Base-by-base conservation (phyloP, 2,329 filamentous ascomycete genomes). In the Fusarium sarcochroum region DNA sequence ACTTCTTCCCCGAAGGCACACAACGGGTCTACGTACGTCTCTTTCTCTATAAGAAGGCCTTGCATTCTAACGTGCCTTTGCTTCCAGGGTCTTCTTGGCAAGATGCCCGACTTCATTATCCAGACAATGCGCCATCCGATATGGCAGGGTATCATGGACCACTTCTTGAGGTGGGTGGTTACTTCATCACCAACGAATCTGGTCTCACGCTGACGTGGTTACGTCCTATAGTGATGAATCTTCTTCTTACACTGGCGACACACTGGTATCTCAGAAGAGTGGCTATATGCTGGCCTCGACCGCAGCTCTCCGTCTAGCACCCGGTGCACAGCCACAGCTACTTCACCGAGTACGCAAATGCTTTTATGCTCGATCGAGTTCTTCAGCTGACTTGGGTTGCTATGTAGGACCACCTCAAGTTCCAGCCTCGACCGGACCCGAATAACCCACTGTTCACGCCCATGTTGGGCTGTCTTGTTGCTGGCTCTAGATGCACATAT, bases 401-500 rank as follows among this genome's bases (percentile, higher is more conserved):
- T 5, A 35, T 17, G 11, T 6, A 46, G 50, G 50, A 53, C 21
- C 50, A 46, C 32, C 42, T 53, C 40, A 37, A 27, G 21, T 53
- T 45, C 20, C 40, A 53, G 17, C 42, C 38, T 35, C 30, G 38
- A 1, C 30, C 50, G 13, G 50, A 53, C 20, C 40, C 40, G 1
- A 46, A 15, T 1, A 53, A 53, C 27, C 40, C 50, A 15, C 40
- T 46, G 3, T 53, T 46, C 38, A 53, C 40, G 5, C 50, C 50
- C 2, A 53, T 46, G 5, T 30, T 53, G 20, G 50, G 50, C 7
- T 53, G 50, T 6, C 21, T 46, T 27, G 35, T 53, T 17, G 40
- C 50, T 8, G 50, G 50, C 2, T 53, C 50, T 6, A 53, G 41
- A 11, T 53, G 50, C 41, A 53, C 50, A 25, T 53, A 53, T 8